Base-by-base conservation (phyloP, 2,329 filamentous ascomycete species). In the Capronia americana region DNA sequence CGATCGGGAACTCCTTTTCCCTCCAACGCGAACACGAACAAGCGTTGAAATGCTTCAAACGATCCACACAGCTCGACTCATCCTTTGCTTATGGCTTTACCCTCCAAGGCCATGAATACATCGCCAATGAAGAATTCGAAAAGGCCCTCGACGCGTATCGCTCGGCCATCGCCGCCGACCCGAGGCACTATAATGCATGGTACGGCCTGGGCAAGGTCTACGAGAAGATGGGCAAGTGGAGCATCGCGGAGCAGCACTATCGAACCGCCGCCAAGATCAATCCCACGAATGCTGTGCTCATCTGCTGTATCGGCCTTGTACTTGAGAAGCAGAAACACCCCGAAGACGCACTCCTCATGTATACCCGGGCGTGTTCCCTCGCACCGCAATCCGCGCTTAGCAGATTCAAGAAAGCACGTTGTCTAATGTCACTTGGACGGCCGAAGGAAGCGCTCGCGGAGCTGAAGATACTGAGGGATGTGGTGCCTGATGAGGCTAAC, bases 181-280 rank as follows among this genome's bases (percentile, higher is more conserved):
- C 87, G 63, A 88, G 94, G 23, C 94, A 97, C 76, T 99, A 98
- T 82, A 97, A 97, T 75, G 95, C 94, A n/a, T 98, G 96, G 87
- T 99, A 98, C 77, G 95, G 95, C 23, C 78, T 90, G n/a, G 87
- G 86, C 7, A 85, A 81, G 41, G 93, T 97, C 1, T 95, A 94
- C 74, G 92, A 96, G 78, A 94, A 93, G 75, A 87, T 96, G 73
- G 93, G 93, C 74, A 93, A 92, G 77, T 93, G 92, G 73, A 92
- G 96, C 68, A 92, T 95, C 76, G 94, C 95, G 1, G 92, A 96
- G 74, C 89, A 90, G 65, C 94, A 99, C 80, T 99, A 96, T 82
- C 88, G 92, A 66, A 90, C 92, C 23, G 95, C 95, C 1, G 90
- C 92, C 12, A 83, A 85, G 50, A 97, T 99, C 79, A 98, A 99